Conservation (phyloP, 257 asterid genomes). For the Solanum bulbocastanum region DNA sequence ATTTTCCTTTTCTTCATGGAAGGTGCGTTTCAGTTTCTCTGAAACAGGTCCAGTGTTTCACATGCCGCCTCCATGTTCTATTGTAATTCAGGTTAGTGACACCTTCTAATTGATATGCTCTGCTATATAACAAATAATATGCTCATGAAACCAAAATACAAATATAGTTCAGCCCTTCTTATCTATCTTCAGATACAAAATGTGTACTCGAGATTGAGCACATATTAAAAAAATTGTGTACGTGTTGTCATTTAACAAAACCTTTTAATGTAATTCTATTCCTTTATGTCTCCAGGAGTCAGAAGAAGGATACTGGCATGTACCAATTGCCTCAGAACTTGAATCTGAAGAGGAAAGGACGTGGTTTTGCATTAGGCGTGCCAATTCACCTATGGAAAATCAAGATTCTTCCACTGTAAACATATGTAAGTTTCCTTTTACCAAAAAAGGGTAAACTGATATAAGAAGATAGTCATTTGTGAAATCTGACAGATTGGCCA, state of each 20-base stretch:
- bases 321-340: constrained; percentile 53
- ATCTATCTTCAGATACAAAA: neutral
- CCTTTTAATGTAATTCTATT: neutral
- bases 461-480: neutral
- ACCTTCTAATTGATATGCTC: neutral
- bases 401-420: constrained; percentile 18
- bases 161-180: neutral
- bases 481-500: neutral
- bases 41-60: constrained; percentile 59
- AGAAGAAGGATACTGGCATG: constrained; percentile 81
- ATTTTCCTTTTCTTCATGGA: constrained; percentile 14
- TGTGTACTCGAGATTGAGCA: neutral
- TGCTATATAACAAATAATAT: neutral
- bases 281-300: constrained; percentile 44
- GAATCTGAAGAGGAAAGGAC: constrained; percentile 50
- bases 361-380: constrained; percentile 69
- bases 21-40: constrained; percentile 70
- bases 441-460: neutral
- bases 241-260: neutral
- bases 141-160: neutral
- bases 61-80: constrained; percentile 91
- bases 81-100: constrained; percentile 67
- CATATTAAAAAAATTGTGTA: neutral
- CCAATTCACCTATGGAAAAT: constrained; percentile 15
- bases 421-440: constrained; percentile 24